Base-by-base conservation (phyloP, 768 basidiomycete genomes). In the Suillus sp. region DNA sequence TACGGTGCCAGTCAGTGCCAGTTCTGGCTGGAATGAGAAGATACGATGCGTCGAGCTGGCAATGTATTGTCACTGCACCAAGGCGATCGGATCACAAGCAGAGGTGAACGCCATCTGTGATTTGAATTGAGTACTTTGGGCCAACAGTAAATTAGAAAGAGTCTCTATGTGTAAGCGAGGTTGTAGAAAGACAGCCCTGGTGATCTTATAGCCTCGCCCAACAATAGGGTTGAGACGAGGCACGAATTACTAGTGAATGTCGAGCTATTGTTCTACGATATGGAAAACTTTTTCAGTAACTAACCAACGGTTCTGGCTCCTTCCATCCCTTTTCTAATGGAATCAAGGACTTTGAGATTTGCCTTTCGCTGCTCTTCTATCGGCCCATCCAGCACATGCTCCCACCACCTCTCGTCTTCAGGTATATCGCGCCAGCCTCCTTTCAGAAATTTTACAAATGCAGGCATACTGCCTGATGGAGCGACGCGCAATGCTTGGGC, bases 331-430 rank as follows among this genome's bases (percentile, higher is more conserved):
- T 53, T 22, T 56, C 47, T 70, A 47, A 76, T 62, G 4, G 58
- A 59, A 11, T 75, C 64, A 16, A 77, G 25, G 5, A 67, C 57
- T 59, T 63, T 61, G 34, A 75, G 57, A 45, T 76, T 76, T 13
- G 69, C 67, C 37, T 27, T 66, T 4, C 75, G 68, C 14, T 71
- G 74, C 64, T 71, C 74, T 66, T 87, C 86, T 13, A 82, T 71
- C n/a, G 72, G 72, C 8, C 78, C 81, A 4, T 78, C 80, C 38
- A 91, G 76, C 38, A 87, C 86, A 13, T 74, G 70, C 45, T 90
- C 87, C 89, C 90, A 92, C 87, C 87, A 92, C 59, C 87, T 78
- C 72, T 85, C 82, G 22, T 68, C 79, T 68, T 82, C 81, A 0
- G 85, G 84, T 2, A 86, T 79, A 6, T 84, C 80, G 38, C 80